A percentile compares a stretch with the other conserved stretches of the same genome.
Evolutionary conservation across 2,329 filamentous ascomycete genomes (phyloP).

Genomic region (Arthrinium phaeospermum): DNA sequence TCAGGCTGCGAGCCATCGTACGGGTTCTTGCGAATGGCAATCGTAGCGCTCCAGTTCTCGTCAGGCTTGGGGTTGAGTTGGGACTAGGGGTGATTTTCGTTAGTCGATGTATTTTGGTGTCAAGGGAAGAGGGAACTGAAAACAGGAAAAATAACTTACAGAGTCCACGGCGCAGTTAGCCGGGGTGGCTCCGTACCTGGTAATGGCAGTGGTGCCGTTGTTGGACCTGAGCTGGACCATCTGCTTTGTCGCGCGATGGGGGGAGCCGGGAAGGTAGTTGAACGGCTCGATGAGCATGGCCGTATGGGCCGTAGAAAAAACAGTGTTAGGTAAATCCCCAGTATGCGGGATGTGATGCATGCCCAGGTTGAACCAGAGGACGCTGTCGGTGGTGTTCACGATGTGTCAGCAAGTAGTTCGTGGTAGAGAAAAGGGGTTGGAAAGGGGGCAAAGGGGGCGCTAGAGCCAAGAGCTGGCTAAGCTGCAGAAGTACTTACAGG

Average conservation of each 20-base stretch:
- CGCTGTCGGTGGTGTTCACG: background rate
- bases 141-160: background rate
- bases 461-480: no score
- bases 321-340: background rate
- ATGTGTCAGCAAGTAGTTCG: background rate
- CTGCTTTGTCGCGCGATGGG: background rate
- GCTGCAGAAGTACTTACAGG: background rate
- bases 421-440: background rate
- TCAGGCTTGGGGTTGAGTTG: conserved; percentile 6
- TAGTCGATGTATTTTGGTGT: background rate
- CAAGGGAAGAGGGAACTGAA: background rate
- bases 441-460: no score
- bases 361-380: conserved; percentile 2
- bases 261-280: background rate
- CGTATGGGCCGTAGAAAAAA: background rate
- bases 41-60: conserved; percentile 2
- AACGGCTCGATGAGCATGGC: conserved; percentile 9
- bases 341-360: background rate
- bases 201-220: conserved; percentile 2
- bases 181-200: background rate
- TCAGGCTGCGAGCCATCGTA: conserved; percentile 5
- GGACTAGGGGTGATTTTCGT: background rate
- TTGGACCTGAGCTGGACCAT: conserved; percentile 1
- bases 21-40: conserved; percentile 11
- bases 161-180: background rate